A percentile compares a stretch with the other conserved stretches of the same genome.
phyloP scores from a whole-genome alignment of 2,329 filamentous ascomycete species.

The Lachnellula suecica region DNA sequence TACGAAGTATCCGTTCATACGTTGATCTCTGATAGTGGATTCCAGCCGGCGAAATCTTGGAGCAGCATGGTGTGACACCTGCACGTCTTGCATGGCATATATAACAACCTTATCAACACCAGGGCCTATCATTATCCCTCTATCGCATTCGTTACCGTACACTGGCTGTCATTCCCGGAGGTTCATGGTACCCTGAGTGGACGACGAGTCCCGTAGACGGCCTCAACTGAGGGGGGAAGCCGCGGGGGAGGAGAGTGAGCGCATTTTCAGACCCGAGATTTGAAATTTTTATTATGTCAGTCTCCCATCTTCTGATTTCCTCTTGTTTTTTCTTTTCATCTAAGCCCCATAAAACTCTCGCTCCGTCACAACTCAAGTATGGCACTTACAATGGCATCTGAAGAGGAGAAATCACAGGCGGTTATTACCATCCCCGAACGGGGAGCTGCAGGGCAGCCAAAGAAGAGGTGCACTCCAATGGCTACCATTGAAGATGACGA shows the following conservation, averaged over 20 bases:
- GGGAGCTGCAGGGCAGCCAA: background rate
- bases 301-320: background rate
- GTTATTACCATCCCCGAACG: background rate
- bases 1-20: too few relatives aligned
- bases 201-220: background rate
- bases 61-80: background rate
- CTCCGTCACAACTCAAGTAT: background rate
- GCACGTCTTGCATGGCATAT: background rate
- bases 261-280: background rate
- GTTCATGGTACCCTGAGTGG: background rate
- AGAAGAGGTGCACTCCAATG: slow-evolving; percentile 32
- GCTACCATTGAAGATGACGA: slow-evolving; percentile 57
- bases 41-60: too few relatives aligned
- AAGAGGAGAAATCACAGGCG: background rate
- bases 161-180: background rate
- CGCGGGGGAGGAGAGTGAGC: background rate
- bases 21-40: too few relatives aligned
- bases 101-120: background rate
- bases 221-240: background rate
- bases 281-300: too few relatives aligned
- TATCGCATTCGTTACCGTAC: background rate
- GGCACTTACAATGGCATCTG: slow-evolving; percentile 10
- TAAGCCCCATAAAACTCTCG: too few relatives aligned
- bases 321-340: too few relatives aligned
- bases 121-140: background rate